Evolutionary conservation across 805 yeast genomes (phyloP).

Genomic region (Saturnispora galanensis): DNA sequence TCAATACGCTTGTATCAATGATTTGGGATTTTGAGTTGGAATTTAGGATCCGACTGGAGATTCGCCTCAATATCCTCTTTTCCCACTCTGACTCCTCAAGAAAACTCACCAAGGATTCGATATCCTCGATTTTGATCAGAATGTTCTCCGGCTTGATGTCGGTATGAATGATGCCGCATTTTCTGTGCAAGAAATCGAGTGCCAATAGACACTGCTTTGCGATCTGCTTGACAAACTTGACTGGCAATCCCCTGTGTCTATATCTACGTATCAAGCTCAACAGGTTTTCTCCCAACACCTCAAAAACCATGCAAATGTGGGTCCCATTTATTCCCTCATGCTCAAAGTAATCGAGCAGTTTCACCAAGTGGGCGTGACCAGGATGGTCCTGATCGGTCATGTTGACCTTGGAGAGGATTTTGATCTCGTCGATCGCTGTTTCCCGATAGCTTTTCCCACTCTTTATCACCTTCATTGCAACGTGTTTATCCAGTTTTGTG

Average conservation of each 20-base stretch:
- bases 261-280: conserved; percentile 74
- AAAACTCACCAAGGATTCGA: conserved; percentile 38
- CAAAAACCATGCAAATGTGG: conserved; percentile 96
- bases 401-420: conserved; percentile 57
- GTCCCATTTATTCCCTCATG: conserved; percentile 87
- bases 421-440: conserved; percentile 90
- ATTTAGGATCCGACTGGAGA: conserved; percentile 18
- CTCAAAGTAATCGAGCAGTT: conserved; percentile 71
- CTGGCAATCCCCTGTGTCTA: conserved; percentile 40
- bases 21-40: conserved; percentile 14
- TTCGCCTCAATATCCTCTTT: conserved; percentile 24
- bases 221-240: conserved; percentile 46
- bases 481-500: conserved; percentile 55
- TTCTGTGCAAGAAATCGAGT: conserved; percentile 47
- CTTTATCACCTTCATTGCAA: conserved; percentile 89
- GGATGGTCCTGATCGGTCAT: conserved; percentile 59
- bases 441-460: conserved; percentile 86
- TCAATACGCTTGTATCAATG: conserved; percentile 10
- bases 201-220: conserved; percentile 47
- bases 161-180: conserved; percentile 63
- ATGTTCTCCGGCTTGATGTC: conserved; percentile 73
- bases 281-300: conserved; percentile 89
- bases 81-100: conserved; percentile 33
- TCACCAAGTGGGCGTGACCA: conserved; percentile 75
- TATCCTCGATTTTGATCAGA: conserved; percentile 42